These are phyloP conservation scores for Cronartium quercuum DNA, from an alignment of 1,284 basidiomycete genomes.

Conservation along the genomic window DNA sequence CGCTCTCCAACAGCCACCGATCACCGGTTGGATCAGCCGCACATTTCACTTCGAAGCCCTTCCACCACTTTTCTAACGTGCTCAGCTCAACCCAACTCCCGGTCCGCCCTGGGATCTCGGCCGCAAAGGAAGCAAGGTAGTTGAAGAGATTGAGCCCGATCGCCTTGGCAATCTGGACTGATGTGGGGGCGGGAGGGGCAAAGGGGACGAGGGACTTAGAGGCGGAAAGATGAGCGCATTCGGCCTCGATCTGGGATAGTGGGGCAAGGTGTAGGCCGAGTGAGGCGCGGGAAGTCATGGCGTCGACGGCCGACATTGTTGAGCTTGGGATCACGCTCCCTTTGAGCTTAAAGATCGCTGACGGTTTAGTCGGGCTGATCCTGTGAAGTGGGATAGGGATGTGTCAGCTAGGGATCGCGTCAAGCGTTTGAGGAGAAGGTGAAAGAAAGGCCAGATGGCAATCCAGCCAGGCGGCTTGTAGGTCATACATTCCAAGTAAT, in stretches of 20 bases:
- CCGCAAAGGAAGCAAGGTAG: conserved; percentile 68
- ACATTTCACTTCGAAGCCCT: conserved; percentile 19
- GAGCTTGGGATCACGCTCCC: conserved; percentile 55
- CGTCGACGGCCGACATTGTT: conserved; percentile 1
- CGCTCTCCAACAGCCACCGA: conserved; percentile 20
- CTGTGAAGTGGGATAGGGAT: conserved; percentile 55
- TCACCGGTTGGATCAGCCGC: background rate
- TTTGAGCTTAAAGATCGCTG: conserved; percentile 79
- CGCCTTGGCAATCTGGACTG: conserved; percentile 56
- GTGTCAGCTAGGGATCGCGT: too few species aligned
- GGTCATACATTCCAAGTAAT: conserved; percentile 78
- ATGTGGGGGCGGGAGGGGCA: background rate
- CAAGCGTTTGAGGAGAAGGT: conserved; percentile 8
- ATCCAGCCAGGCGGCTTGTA: conserved; percentile 49
- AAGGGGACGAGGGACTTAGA: too few species aligned
- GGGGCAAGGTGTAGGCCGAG: conserved; percentile 66
- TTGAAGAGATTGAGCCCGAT: conserved; percentile 73
- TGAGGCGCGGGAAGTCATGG: conserved; percentile 52
- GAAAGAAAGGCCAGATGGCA: conserved; percentile 15
- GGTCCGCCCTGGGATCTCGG: background rate
- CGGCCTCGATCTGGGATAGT: conserved; percentile 52
- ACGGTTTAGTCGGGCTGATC: conserved; percentile 83
- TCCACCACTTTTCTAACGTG: conserved; percentile 33
- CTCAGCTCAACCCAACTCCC: conserved; percentile 8
- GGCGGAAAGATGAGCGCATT: too few species aligned